Evolutionary conservation across 2,329 filamentous ascomycete species (phyloP).

Genomic region (Mollisia scopiformis): DNA sequence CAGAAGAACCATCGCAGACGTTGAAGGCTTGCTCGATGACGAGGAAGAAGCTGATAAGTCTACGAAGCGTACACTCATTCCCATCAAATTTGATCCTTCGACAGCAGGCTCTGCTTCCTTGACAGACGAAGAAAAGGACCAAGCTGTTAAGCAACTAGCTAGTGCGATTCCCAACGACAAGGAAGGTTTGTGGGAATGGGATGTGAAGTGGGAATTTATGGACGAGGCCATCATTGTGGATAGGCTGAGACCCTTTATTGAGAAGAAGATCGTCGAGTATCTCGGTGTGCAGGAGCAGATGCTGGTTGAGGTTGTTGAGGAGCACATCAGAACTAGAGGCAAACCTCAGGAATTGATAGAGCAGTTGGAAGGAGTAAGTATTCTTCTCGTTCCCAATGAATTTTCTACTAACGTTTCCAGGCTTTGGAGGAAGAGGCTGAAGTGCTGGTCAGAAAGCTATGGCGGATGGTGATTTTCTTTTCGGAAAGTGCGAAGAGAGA

Average conservation of each 20-base stretch:
- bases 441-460: constrained; percentile 92
- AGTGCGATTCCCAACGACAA: constrained; percentile 88
- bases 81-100: constrained; percentile 76
- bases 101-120: constrained; percentile 68
- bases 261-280: constrained; percentile 98
- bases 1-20: constrained; percentile 85
- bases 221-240: constrained; percentile 80
- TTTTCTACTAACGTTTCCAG: constrained; percentile 48
- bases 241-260: constrained; percentile 90
- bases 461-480: constrained; percentile 98
- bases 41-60: constrained; percentile 79
- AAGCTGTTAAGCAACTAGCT: constrained; percentile 80
- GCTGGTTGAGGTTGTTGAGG: constrained; percentile 89
- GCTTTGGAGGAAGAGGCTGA: constrained; percentile 95
- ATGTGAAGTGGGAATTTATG: constrained; percentile 89
- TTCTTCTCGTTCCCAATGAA: constrained; percentile 8
- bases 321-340: constrained; percentile 77
- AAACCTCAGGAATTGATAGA: constrained; percentile 81
- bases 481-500: constrained; percentile 93
- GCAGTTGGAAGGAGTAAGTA: constrained; percentile 78
- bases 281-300: constrained; percentile 96
- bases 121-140: constrained; percentile 84
- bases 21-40: constrained; percentile 92
- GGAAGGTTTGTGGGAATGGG: constrained; percentile 88
- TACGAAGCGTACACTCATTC: constrained; percentile 75